Evolutionary conservation across 2,329 filamentous ascomycete species (phyloP), one percentile per base, ranked within the genome.

Genomic region (Pleomassaria siparia): DNA sequence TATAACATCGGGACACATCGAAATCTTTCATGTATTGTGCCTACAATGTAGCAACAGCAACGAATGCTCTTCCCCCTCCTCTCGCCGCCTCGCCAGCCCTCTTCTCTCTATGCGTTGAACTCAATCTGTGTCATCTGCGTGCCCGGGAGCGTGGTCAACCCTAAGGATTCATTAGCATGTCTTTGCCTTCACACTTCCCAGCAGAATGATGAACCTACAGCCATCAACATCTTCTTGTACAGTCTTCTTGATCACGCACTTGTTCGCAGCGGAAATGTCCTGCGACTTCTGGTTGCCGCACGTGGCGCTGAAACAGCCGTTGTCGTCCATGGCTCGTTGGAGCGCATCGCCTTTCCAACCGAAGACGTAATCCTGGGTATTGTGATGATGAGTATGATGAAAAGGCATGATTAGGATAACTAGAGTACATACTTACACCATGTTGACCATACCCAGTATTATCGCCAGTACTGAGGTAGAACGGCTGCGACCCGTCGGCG

Each of bases 291-390:
- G 43, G 12, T 42, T 44, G 2, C 48, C 53, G 32, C 58, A 60
- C 0, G 33, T 48, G 1, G 53, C 55, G 29, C 51, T 44, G 18
- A 60, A 54, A 49, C 58, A 60, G 16, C 47, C 46, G n/a, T 54
- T 56, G 6, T 35, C 51, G 29, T 62, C 56, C 56, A 60, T 60
- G 24, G 55, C 56, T 11, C 42, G 46, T 42, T 56, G 56, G n/a
- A 58, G 43, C 4, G 53, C 44, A 26, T 56, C 49, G 24, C 43
- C 55, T 40, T 59, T 53, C 56, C 56, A 60, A 12, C 56, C 55
- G 41, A 60, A 60, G 8, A 60, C 55, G 32, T 59, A 47, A 15
- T 49, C 43, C 20, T 15, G n/a, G 30, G 41, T 40, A 4, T 24
- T 10, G 3, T 4, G 4, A 40, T 6, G 16, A 18, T 37, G 9